Evolutionary conservation across 805 yeast genomes (phyloP).

Genomic region (Kodamaea nitidulidarum): DNA sequence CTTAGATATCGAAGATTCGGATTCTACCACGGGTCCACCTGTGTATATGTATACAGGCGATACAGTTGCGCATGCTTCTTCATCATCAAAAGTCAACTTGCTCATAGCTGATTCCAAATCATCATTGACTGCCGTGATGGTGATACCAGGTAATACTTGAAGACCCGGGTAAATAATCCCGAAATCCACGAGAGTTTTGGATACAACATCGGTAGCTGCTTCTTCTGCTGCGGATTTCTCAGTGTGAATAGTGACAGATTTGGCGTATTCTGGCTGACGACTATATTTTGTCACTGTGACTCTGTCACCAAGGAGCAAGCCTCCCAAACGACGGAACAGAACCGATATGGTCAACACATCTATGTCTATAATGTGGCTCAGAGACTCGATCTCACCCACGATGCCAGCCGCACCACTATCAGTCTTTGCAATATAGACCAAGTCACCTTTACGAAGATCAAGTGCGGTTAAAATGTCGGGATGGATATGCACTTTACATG

Average conservation of each 20-base stretch:
- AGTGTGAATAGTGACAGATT: conserved; percentile 15
- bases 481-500: conserved; percentile 22
- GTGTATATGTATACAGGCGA: conserved; percentile 48
- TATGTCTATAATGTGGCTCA: conserved; percentile 24
- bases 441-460: conserved; percentile 43
- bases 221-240: conserved; percentile 4
- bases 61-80: conserved; percentile 18
- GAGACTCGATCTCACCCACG: conserved; percentile 39
- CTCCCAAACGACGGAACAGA: conserved; percentile 29
- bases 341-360: conserved; percentile 28
- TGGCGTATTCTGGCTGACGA: conserved; percentile 45
- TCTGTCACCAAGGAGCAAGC: conserved; percentile 47
- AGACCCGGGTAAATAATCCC: conserved; percentile 61
- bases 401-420: conserved; percentile 45
- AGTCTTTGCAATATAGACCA: conserved; percentile 40
- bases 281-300: conserved; percentile 42
- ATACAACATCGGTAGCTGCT: no score
- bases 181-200: conserved; percentile 45
- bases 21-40: conserved; percentile 9
- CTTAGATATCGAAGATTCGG: conserved; percentile 14
- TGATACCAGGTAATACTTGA: conserved; percentile 14
- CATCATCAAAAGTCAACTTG: conserved; percentile 28
- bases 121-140: conserved; percentile 16
- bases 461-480: conserved; percentile 44
- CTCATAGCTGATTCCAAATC: conserved; percentile 32